Evolutionary conservation across 164 flowering plant genomes (phyloP).

Genomic region (Berberis vulgaris): DNA sequence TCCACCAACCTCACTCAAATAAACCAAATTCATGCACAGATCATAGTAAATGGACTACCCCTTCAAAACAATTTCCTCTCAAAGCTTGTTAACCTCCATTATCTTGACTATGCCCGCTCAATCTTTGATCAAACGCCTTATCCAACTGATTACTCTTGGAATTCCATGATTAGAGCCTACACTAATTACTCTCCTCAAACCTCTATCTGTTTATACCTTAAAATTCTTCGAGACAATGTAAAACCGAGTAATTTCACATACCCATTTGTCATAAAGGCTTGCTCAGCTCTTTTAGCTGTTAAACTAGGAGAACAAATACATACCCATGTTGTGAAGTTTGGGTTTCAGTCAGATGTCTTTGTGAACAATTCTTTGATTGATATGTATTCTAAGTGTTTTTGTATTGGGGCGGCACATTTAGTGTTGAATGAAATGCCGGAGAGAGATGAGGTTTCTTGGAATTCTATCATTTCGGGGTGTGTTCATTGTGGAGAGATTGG

Average conservation of each 20-base stretch:
- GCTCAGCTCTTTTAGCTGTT: slow-evolving; percentile 14
- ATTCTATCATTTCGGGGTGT: slow-evolving; percentile 24
- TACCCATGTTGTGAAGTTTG: slow-evolving; percentile 19
- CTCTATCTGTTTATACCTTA: slow-evolving; percentile 14
- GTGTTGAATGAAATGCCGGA: slow-evolving; percentile 26
- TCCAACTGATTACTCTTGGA: slow-evolving; percentile 22
- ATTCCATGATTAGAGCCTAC: slow-evolving; percentile 20
- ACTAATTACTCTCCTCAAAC: slow-evolving; percentile 13
- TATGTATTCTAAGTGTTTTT: slow-evolving; percentile 22
- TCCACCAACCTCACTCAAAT: slow-evolving; percentile 12
- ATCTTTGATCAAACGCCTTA: slow-evolving; percentile 21
- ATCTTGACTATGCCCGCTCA: slow-evolving; percentile 14
- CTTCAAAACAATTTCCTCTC: slow-evolving; percentile 15
- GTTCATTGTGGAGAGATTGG: slow-evolving; percentile 17
- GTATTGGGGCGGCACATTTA: slow-evolving; percentile 9
- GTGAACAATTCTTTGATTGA: slow-evolving; percentile 16
- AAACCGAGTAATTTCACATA: slow-evolving; percentile 26
- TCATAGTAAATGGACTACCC: slow-evolving; percentile 12
- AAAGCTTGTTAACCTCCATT: slow-evolving; percentile 19
- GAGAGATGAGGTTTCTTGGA: slow-evolving; percentile 30
- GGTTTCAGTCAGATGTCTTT: slow-evolving; percentile 16
- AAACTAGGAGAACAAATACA: slow-evolving; percentile 18
- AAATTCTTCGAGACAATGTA: slow-evolving; percentile 17
- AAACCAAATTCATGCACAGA: slow-evolving; percentile 28
- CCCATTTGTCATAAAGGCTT: slow-evolving; percentile 25